These are phyloP conservation scores for Boletus sp. DNA, from an alignment of 768 basidiomycete genomes.

Conservation along the genomic window DNA sequence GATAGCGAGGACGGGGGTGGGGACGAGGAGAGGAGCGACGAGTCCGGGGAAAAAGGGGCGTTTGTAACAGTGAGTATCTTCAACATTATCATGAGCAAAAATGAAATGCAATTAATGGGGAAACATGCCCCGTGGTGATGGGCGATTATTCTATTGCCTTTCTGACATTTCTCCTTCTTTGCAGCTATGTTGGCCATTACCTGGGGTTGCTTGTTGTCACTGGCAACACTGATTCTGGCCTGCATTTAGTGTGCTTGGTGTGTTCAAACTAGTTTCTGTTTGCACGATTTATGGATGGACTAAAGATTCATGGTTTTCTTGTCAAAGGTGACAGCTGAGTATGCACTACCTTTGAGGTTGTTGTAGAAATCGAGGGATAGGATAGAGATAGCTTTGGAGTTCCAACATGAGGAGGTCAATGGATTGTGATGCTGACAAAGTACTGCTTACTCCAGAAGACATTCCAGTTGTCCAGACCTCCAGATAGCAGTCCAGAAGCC, in stretches of 20 bases:
- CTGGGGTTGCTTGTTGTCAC: background rate
- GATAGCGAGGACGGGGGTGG: too few relatives aligned
- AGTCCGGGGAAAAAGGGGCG: too few relatives aligned
- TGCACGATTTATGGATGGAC: background rate
- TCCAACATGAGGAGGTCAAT: too few relatives aligned
- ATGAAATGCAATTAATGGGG: background rate
- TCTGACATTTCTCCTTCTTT: background rate
- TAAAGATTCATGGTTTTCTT: background rate
- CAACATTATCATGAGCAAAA: background rate
- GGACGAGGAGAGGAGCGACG: too few relatives aligned
- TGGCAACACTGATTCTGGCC: background rate
- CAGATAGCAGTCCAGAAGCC: too few relatives aligned
- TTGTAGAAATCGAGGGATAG: too few relatives aligned
- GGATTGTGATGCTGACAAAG: too few relatives aligned
- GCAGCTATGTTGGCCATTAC: background rate
- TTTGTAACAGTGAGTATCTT: background rate
- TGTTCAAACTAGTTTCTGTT: background rate
- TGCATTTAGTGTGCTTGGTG: background rate
- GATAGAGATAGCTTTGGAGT: too few relatives aligned
- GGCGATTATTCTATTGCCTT: background rate
- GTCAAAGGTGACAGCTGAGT: too few relatives aligned
- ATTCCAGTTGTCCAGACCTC: too few relatives aligned
- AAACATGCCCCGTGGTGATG: background rate
- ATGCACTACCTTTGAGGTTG: too few relatives aligned
- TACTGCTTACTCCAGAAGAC: too few relatives aligned